Percentiles rank a stretch among this genome's conserved stretches.
phyloP scores from a whole-genome alignment of 805 yeast species.

The Diddensiella transvaalensis region DNA sequence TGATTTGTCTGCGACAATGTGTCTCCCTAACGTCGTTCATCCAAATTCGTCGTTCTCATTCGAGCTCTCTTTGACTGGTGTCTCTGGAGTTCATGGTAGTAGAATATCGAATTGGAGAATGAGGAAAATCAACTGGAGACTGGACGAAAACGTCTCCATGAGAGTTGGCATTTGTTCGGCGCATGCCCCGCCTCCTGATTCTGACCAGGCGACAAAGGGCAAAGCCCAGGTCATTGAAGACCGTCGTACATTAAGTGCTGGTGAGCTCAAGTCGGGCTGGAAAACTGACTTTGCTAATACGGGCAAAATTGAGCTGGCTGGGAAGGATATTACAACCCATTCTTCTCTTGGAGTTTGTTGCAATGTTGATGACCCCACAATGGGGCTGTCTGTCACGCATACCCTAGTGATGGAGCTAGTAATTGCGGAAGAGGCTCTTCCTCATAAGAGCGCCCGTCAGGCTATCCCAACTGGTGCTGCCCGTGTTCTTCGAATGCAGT shows the following conservation, averaged over 20 bases:
- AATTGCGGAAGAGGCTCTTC: slow-evolving; percentile 77
- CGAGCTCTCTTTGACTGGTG: slow-evolving; percentile 70
- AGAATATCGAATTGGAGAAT: slow-evolving; percentile 62
- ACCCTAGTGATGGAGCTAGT: slow-evolving; percentile 78
- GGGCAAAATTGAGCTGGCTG: slow-evolving; percentile 69
- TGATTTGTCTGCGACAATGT: slow-evolving; percentile 79
- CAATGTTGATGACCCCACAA: slow-evolving; percentile 75
- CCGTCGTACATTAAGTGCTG: slow-evolving; percentile 64
- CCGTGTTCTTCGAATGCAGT: slow-evolving; percentile 90
- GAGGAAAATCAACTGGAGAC: slow-evolving; percentile 83
- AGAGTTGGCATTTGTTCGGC: slow-evolving; percentile 52
- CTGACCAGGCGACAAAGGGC: slow-evolving; percentile 4
- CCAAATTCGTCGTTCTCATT: slow-evolving; percentile 84
- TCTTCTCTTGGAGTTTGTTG: slow-evolving; percentile 58
- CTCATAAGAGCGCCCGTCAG: slow-evolving; percentile 28
- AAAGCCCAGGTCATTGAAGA: slow-evolving; percentile 48
- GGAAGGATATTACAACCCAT: slow-evolving; percentile 31
- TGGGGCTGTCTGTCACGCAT: slow-evolving; percentile 77
- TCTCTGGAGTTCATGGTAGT: slow-evolving; percentile 33
- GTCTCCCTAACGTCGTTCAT: slow-evolving; percentile 81
- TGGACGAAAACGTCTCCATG: slow-evolving; percentile 76
- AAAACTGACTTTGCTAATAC: slow-evolving; percentile 78
- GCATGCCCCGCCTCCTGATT: slow-evolving; percentile 41
- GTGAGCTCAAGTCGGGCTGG: slow-evolving; percentile 91
- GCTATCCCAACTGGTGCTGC: slow-evolving; percentile 79